Percentiles rank a stretch among this genome's conserved stretches.
phyloP scores from a whole-genome alignment of 495 filamentous ascomycete species.

The Neurospora hispaniola region DNA sequence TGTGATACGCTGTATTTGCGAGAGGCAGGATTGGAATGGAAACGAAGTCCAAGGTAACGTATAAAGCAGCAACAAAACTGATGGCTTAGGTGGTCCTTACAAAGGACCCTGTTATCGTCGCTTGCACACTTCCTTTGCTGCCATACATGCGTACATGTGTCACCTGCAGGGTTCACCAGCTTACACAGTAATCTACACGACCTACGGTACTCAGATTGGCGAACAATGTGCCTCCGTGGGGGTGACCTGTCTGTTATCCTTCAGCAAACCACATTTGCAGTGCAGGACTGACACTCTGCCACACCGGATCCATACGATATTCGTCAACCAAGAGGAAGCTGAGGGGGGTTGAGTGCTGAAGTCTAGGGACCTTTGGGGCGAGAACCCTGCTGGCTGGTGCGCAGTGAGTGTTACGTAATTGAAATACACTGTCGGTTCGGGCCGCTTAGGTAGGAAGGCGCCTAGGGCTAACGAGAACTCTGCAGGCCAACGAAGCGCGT shows the following conservation, averaged over 20 bases:
- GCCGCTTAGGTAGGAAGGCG: not conserved
- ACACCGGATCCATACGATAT: not conserved
- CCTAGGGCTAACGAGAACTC: not conserved
- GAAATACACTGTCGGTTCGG: not conserved
- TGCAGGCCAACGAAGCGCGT: not conserved
- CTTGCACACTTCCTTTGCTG: not conserved
- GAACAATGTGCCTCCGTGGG: not conserved
- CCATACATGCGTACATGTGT: not conserved
- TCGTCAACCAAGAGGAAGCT: not conserved
- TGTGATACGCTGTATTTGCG: not conserved
- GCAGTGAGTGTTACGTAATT: not conserved
- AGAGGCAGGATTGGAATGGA: not conserved
- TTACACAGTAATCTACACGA: not conserved
- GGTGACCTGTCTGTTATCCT: not conserved
- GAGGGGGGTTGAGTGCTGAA: not conserved
- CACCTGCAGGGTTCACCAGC: not conserved
- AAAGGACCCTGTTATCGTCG: not conserved
- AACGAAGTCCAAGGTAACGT: not conserved
- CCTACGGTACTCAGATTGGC: not conserved
- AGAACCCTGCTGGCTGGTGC: not conserved
- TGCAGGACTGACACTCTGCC: not conserved
- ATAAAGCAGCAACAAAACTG: not conserved
- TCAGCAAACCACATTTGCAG: not conserved
- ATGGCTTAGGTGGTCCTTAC: not conserved
- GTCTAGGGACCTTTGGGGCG: not conserved